phyloP scores from a whole-genome alignment of 1,284 basidiomycete genomes.

The Leccinum cinnamomeum region DNA sequence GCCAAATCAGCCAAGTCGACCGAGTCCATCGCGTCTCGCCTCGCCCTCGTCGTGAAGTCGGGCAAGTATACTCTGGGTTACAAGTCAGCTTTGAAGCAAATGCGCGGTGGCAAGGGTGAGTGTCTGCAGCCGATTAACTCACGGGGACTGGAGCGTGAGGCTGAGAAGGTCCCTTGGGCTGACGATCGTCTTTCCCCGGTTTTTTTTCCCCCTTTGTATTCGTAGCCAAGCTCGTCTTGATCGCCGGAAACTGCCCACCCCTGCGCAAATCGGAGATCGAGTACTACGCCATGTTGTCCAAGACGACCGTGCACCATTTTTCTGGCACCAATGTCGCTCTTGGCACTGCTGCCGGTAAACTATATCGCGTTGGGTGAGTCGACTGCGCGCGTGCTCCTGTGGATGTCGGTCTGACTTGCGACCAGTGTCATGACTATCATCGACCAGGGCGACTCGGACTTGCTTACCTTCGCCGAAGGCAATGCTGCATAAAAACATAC shows the following conservation, averaged over 20 bases:
- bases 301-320: constrained; percentile 97
- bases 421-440: constrained; percentile 93
- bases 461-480: constrained; percentile 76
- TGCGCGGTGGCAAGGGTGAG: constrained; percentile 97
- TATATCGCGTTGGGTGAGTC: constrained; percentile 96
- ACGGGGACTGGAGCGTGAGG: constrained; percentile 92
- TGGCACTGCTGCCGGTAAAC: constrained; percentile 98
- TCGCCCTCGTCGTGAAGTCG: constrained; percentile 98
- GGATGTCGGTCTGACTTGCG: constrained; percentile 10
- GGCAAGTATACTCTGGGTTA: constrained; percentile 92
- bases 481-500: constrained; percentile 43
- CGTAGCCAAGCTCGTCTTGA: constrained; percentile 96
- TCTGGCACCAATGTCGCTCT: constrained; percentile 96
- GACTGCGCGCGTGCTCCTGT: background rate
- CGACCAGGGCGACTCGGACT: constrained; percentile 97
- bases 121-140: constrained; percentile 41
- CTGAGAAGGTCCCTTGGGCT: constrained; percentile 95
- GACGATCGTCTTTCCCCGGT: constrained; percentile 35
- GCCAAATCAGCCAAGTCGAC: constrained; percentile 88
- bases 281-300: constrained; percentile 99
- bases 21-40: constrained; percentile 94
- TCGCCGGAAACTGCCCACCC: constrained; percentile 99
- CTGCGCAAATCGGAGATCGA: constrained; percentile 99
- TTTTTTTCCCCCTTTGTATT: constrained; percentile 5
- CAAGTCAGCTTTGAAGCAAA: constrained; percentile 97